phyloP scores from a whole-genome alignment of 805 yeast species.

The Lipomyces japonicus region DNA sequence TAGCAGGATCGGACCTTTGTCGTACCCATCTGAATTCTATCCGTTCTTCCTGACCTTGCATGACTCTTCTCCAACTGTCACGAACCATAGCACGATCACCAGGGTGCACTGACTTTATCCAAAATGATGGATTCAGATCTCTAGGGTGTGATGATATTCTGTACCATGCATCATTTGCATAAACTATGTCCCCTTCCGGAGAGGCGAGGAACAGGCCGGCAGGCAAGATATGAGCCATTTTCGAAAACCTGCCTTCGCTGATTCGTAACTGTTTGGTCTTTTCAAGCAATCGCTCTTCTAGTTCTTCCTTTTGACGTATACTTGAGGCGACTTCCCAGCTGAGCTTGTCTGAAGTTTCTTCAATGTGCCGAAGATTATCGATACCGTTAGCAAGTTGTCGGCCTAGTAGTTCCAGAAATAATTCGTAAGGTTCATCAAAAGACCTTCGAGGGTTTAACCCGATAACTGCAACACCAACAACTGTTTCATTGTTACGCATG shows the following conservation, averaged over 20 bases:
- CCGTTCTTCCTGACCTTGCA: conserved; percentile 23
- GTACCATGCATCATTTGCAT: conserved; percentile 29
- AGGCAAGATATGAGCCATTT: conserved; percentile 27
- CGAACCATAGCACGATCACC: conserved; percentile 25
- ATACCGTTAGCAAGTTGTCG: conserved; percentile 27
- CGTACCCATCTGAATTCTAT: conserved; percentile 27
- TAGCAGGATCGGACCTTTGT: conserved; percentile 14
- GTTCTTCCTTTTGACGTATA: conserved; percentile 14
- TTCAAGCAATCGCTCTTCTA: conserved; percentile 17
- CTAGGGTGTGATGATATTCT: conserved; percentile 16
- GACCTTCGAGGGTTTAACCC: conserved; percentile 26
- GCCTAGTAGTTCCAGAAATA: conserved; percentile 26
- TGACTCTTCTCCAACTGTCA: conserved; percentile 24
- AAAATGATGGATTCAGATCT: conserved; percentile 23
- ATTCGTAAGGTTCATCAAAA: conserved; percentile 25
- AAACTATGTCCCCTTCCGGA: conserved; percentile 26
- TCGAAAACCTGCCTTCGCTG: conserved; percentile 27
- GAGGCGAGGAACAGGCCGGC: conserved; percentile 28
- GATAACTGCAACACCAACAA: conserved; percentile 27
- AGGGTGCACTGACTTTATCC: conserved; percentile 29
- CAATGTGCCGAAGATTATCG: conserved; percentile 21
- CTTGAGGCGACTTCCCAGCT: conserved; percentile 23
- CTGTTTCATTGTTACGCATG: conserved; percentile 27
- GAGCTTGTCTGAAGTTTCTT: conserved; percentile 23
- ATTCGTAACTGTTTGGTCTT: conserved; percentile 21